phyloP scores from a whole-genome alignment of 2,329 filamentous ascomycete genomes.

The Trematosphaeria pertusa region DNA sequence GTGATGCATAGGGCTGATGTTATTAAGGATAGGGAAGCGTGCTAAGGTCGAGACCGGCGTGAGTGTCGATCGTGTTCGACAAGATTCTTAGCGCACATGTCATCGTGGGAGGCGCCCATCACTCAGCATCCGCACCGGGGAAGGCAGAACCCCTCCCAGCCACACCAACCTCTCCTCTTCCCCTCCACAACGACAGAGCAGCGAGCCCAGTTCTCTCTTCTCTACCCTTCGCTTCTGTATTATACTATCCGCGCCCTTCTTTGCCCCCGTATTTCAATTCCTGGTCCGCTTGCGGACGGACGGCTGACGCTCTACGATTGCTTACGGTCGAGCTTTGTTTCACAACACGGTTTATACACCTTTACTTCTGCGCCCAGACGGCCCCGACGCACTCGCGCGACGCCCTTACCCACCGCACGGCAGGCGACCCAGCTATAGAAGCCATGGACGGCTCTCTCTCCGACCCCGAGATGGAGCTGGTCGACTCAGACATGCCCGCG shows the following conservation, averaged over 20 bases:
- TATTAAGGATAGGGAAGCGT: too few species aligned
- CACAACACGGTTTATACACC: conserved; percentile 23
- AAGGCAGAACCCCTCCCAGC: not conserved
- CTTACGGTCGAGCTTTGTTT: conserved; percentile 41
- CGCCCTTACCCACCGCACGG: conserved; percentile 9
- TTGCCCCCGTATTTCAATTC: conserved; percentile 12
- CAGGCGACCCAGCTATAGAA: conserved; percentile 7
- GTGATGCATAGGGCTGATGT: not conserved
- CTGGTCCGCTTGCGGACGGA: conserved; percentile 29
- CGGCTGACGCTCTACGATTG: conserved; percentile 25
- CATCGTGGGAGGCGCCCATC: not conserved
- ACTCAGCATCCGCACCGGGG: not conserved
- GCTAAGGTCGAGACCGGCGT: too few species aligned
- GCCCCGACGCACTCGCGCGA: conserved; percentile 30
- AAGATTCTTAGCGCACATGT: not conserved
- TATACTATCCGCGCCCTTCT: conserved; percentile 26
- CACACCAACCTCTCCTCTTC: not conserved
- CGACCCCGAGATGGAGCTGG: conserved; percentile 42
- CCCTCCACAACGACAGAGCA: not conserved
- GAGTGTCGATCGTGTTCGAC: not conserved
- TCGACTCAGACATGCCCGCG: conserved; percentile 33
- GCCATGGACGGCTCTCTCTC: conserved; percentile 37
- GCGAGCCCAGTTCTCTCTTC: conserved; percentile 1
- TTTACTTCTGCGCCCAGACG: conserved; percentile 14
- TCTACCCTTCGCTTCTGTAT: conserved; percentile 28